These are phyloP conservation scores for Aspergillus asperescens DNA, from an alignment of 495 filamentous ascomycete genomes.

Conservation along the genomic window DNA sequence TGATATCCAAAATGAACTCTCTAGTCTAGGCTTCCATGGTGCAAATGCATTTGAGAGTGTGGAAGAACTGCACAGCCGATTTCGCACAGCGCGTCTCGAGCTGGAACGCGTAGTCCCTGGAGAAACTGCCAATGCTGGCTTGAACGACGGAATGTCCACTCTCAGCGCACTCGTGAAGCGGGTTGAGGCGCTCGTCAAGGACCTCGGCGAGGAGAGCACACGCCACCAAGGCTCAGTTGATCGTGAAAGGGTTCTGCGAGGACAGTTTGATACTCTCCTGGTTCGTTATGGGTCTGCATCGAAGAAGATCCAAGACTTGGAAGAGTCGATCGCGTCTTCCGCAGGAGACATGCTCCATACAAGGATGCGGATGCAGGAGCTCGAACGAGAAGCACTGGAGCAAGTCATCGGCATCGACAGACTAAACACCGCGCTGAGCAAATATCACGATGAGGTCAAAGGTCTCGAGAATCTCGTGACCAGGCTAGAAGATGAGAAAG, in stretches of 20 bases:
- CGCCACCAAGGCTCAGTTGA: conserved; percentile 29
- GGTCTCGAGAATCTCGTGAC: conserved; percentile 57
- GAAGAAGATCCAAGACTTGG: conserved; percentile 45
- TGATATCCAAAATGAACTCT: conserved; percentile 39
- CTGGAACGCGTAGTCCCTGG: conserved; percentile 64
- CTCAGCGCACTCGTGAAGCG: conserved; percentile 32
- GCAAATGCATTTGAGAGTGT: conserved; percentile 45
- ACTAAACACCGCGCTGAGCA: conserved; percentile 55
- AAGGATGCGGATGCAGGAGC: conserved; percentile 40
- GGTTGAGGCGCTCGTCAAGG: conserved; percentile 34
- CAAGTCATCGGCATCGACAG: conserved; percentile 54
- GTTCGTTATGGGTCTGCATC: conserved; percentile 34
- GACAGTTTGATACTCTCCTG: conserved; percentile 40
- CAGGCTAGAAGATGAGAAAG: conserved; percentile 53
- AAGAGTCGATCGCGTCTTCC: conserved; percentile 54
- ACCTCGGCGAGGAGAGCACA: conserved; percentile 29
- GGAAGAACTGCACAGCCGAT: conserved; percentile 43
- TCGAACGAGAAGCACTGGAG: conserved; percentile 50
- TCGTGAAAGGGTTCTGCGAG: conserved; percentile 35
- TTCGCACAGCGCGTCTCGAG: conserved; percentile 62
- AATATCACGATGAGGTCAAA: conserved; percentile 59
- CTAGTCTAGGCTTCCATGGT: conserved; percentile 52
- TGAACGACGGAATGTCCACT: conserved; percentile 36
- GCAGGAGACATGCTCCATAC: conserved; percentile 44
- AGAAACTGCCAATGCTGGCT: conserved; percentile 46